phyloP scores from a whole-genome alignment of 2,329 filamentous ascomycete species.

The Fusarium sp. region DNA sequence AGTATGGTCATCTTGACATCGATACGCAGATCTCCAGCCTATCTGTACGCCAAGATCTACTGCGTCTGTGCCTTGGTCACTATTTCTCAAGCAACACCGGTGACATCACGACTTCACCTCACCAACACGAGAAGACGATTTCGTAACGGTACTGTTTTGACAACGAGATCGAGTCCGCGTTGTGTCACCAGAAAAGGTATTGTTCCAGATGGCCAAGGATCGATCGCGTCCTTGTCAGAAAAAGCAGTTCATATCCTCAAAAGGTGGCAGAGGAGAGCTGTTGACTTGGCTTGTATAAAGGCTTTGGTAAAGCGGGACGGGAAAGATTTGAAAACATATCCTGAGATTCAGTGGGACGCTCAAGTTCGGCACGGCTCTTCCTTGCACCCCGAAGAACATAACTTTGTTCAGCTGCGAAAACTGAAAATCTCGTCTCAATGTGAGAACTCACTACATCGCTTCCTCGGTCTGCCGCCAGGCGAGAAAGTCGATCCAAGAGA shows the following conservation, averaged over 20 bases:
- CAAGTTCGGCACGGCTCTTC: slow-evolving; percentile 26
- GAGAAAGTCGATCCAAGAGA: slow-evolving; percentile 32
- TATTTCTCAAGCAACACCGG: slow-evolving; percentile 36
- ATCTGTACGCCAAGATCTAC: slow-evolving; percentile 40
- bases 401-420: slow-evolving; percentile 29
- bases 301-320: slow-evolving; percentile 19
- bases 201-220: fast-evolving
- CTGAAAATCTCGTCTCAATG: slow-evolving; percentile 27
- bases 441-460: slow-evolving; percentile 20
- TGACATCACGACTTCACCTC: slow-evolving; percentile 30
- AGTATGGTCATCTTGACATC: slow-evolving; percentile 41
- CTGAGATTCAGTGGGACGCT: slow-evolving; percentile 37
- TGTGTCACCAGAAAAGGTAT: fast-evolving
- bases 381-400: slow-evolving; percentile 20
- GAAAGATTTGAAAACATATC: slow-evolving; percentile 27
- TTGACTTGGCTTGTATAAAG: slow-evolving; percentile 34
- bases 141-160: neutral
- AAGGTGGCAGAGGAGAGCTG: slow-evolving; percentile 34
- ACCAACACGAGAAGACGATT: neutral
- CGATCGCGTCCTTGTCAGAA: fast-evolving
- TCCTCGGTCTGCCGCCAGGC: slow-evolving; percentile 9
- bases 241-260: neutral
- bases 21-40: slow-evolving; percentile 40
- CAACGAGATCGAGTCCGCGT: neutral
- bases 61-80: slow-evolving; percentile 40